Evolutionary conservation across 2,329 filamentous ascomycete species (phyloP), one percentile per base, ranked within the genome.

Genomic region (Diaporthe citriasiana): DNA sequence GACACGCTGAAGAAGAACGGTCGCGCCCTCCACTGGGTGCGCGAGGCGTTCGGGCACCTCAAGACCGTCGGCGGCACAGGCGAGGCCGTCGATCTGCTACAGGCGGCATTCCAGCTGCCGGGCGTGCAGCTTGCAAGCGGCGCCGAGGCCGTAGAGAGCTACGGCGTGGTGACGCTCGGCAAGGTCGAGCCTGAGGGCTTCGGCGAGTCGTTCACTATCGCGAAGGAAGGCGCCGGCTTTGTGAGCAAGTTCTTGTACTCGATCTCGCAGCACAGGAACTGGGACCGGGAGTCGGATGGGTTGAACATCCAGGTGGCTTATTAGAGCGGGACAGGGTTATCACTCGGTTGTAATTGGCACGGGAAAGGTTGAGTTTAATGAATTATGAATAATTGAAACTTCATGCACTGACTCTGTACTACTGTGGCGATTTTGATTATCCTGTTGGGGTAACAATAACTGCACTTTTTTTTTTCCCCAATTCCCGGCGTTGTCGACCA

Each of bases 11-110:
- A 87, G 72, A 90, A 91, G 84, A 94, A 89, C 75, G 94, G 94
- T 0, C 91, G 93, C 25, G 93, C 93, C 0, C 80, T 93, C 1
- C 92, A 96, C 84, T 97, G 93, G 90, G 84, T 96, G 5, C 89
- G 93, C 2, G 94, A 97, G 81, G 92, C 94, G 0, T 97, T 96
- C 77, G 94, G 93, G 0, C 94, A 97, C 76, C 86, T 95, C 68
- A 97, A 97, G 86, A 85, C 93, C 2, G 93, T 97, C 33, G 94
- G 91, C 2, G 94, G 92, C 0, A 93, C 92, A 0, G 94, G 93
- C 0, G 93, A 95, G 79, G 94, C 87, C 0, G 89, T 94, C 0
- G 85, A 89, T 3, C 84, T 96, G 53, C 86, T 96, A 38, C 80
- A 85, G 25, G 79, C 82, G 50, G 86, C 87, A 0, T 80, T 90